These are phyloP conservation scores for Intubia oerlemansii DNA, from an alignment of 2,329 filamentous ascomycete genomes.

Conservation along the genomic window DNA sequence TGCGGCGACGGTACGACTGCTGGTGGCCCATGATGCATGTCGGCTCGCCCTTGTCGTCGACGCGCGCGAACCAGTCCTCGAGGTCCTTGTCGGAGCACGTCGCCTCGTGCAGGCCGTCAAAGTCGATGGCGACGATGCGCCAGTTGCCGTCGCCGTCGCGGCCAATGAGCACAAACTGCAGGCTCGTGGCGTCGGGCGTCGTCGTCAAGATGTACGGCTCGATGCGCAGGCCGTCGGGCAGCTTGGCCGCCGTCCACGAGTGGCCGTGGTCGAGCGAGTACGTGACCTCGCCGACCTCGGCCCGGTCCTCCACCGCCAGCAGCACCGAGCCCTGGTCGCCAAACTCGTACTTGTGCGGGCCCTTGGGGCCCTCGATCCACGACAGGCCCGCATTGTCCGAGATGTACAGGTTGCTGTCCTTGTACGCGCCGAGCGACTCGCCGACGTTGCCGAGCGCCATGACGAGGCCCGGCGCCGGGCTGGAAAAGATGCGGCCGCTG, in stretches of 20 bases:
- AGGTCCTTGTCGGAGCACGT: slow-evolving; percentile 63
- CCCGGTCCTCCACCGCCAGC: slow-evolving; percentile 59
- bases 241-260: slow-evolving; percentile 51
- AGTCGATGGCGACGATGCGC: slow-evolving; percentile 60
- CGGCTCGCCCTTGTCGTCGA: slow-evolving; percentile 58
- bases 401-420: slow-evolving; percentile 61
- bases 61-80: slow-evolving; percentile 72
- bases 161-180: slow-evolving; percentile 72
- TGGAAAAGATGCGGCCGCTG: slow-evolving; percentile 74
- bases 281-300: slow-evolving; percentile 33
- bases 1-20: slow-evolving; percentile 68
- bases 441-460: slow-evolving; percentile 92
- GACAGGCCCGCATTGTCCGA: slow-evolving; percentile 79
- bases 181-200: slow-evolving; percentile 74
- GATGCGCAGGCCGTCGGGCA: slow-evolving; percentile 47
- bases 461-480: slow-evolving; percentile 74
- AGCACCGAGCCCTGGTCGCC: slow-evolving; percentile 83
- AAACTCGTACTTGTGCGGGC: slow-evolving; percentile 89
- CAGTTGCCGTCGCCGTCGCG: slow-evolving; percentile 27
- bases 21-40: slow-evolving; percentile 93
- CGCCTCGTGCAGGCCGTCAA: slow-evolving; percentile 56
- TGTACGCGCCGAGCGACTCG: slow-evolving; percentile 45
- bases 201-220: slow-evolving; percentile 60
- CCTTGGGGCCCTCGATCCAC: slow-evolving; percentile 56
- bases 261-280: slow-evolving; percentile 87